Evolutionary conservation across 2,329 filamentous ascomycete genomes (phyloP), one percentile per base, ranked within the genome.

Genomic region (Graphilbum fragrans): DNA sequence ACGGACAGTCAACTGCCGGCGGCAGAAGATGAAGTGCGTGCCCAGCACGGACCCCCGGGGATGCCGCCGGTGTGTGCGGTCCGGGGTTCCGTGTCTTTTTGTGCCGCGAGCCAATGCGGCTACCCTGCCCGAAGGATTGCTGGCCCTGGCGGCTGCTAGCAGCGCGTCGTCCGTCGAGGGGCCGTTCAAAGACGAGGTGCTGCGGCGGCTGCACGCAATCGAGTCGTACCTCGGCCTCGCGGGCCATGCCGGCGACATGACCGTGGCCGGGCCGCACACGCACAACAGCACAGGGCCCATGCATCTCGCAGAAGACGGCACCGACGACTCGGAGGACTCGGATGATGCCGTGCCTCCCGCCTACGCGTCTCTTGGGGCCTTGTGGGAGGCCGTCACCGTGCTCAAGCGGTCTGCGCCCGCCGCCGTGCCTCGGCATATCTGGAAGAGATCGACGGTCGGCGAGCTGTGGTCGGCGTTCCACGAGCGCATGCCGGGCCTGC

Each of bases 401-500:
- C 41, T 48, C 9, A 14, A 34, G 19, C 33, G 10, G 20, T 20
- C 22, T 5, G 38, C 35, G 23, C 42, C 42, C 8, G 22, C 38
- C 10, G 14, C 31, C 4, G 37, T 41, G 6, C 41, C 40, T 2
- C 22, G 17, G 1, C 33, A 34, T 3, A 32, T 48, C n/a, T 48
- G 46, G 46, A 36, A 41, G 19, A 37, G 38, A 18, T 19, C 29
- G n/a, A 44, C 43, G 0, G 41, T 47, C 4, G 37, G 38, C 16
- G 39, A 34, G n/a, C 43, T 47, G 5, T 47, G 46, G 44, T 23
- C 33, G 20, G 37, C 41, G 17, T 67, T 67, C 38, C 59, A 67
- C 42, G 60, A 63, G 25, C 61, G 57, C 27, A 65, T 66, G 57
- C 63, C 61, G 0, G 61, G 62, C 1, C 48, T 68, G 3, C 65